These are phyloP conservation scores for Gleditsia sinensis DNA, from an alignment of 306 rosid species.

Conservation along the genomic window DNA sequence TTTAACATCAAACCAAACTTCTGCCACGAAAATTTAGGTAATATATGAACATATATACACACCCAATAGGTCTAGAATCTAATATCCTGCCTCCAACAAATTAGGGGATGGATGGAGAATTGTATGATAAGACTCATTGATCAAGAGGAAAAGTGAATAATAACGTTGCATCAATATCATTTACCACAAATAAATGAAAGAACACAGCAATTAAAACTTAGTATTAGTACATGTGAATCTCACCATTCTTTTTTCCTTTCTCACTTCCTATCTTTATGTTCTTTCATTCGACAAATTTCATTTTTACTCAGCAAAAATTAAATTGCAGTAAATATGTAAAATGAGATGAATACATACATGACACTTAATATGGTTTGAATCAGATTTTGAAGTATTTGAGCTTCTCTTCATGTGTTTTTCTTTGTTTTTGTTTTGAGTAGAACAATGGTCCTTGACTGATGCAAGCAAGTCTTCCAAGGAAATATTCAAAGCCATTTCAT, in stretches of 20 bases:
- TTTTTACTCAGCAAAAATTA: constrained; percentile 5
- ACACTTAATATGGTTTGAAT: constrained; percentile 47
- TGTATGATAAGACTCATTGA: background rate
- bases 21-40: constrained; percentile 4
- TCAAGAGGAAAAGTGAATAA: background rate
- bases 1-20: constrained; percentile 13
- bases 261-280: constrained; percentile 10
- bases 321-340: constrained; percentile 14
- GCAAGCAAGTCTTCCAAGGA: constrained; percentile 63
- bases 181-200: background rate
- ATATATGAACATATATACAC: constrained; percentile 1
- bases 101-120: background rate
- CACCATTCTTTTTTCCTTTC: constrained; percentile 15
- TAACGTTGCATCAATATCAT: constrained; percentile 8
- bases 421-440: constrained; percentile 46
- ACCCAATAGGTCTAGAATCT: background rate
- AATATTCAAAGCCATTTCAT: constrained; percentile 42
- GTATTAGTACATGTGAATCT: constrained; percentile 13
- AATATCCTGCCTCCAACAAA: constrained; percentile 9
- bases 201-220: background rate
- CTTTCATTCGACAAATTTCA: constrained; percentile 16
- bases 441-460: constrained; percentile 38
- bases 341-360: constrained; percentile 53
- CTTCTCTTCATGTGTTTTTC: constrained; percentile 53
- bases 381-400: constrained; percentile 48